A percentile compares a stretch with the other conserved stretches of the same genome.
These are phyloP conservation scores for Hansenula lynferdii DNA, from an alignment of 1,139 yeast genomes.

Conservation along the genomic window DNA sequence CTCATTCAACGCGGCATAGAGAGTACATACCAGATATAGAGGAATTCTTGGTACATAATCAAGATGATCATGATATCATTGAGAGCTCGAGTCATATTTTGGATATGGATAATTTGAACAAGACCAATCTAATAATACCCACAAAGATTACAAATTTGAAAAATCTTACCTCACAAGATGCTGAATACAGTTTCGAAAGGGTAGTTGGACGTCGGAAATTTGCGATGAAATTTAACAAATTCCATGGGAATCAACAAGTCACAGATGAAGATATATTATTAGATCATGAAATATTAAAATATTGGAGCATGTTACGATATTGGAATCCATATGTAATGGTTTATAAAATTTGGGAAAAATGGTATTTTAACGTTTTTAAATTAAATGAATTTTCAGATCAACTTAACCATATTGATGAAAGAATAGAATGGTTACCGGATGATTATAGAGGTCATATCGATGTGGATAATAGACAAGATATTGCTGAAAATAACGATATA, in stretches of 20 bases:
- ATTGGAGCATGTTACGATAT: constrained; percentile 12
- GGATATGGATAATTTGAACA: neutral
- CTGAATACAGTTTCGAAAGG: constrained; percentile 6
- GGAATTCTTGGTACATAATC: constrained; percentile 13
- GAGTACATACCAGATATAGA: constrained; percentile 15
- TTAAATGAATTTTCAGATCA: constrained; percentile 5
- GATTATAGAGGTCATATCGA: constrained; percentile 2
- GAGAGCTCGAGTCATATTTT: constrained; percentile 9
- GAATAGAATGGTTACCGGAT: constrained; percentile 2
- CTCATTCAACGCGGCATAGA: constrained; percentile 3
- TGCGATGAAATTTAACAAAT: neutral
- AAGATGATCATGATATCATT: constrained; percentile 13
- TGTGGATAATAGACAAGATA: neutral
- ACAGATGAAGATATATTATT: constrained; percentile 8
- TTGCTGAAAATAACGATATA: constrained; percentile 5
- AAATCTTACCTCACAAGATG: constrained; percentile 2
- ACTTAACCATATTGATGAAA: neutral
- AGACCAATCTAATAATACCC: constrained; percentile 2
- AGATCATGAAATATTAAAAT: constrained; percentile 8
- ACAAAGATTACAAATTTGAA: constrained; percentile 3
- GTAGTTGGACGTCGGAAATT: constrained; percentile 3
- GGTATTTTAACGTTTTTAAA: constrained; percentile 12
- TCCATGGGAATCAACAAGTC: neutral
- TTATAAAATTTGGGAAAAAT: constrained; percentile 8
- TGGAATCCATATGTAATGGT: constrained; percentile 4